A percentile compares a stretch with the other conserved stretches of the same genome.
phyloP scores from a whole-genome alignment of 768 basidiomycete species.

The Tulasnella sp. region DNA sequence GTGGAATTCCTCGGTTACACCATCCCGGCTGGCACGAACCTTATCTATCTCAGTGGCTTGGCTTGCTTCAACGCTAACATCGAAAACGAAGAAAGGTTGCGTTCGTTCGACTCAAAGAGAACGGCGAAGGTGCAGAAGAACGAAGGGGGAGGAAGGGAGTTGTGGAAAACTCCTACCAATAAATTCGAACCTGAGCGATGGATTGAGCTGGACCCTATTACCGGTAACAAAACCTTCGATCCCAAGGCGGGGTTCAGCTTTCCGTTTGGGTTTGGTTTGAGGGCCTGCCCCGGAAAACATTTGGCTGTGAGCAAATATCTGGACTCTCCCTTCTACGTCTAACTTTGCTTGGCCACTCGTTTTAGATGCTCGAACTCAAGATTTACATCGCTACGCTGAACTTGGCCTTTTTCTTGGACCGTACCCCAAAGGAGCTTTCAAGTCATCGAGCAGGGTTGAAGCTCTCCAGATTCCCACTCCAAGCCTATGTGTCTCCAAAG shows the following conservation, averaged over 20 bases:
- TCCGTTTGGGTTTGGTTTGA: conserved; percentile 6
- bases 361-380: background rate
- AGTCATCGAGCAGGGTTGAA: background rate
- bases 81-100: background rate
- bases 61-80: background rate
- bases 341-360: background rate
- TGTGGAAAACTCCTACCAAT: background rate
- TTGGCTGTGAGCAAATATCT: conserved; percentile 12
- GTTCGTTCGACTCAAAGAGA: background rate
- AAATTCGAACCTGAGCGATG: conserved; percentile 9
- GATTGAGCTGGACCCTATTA: background rate
- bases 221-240: background rate
- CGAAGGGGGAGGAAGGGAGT: background rate
- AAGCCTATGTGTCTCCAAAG: background rate
- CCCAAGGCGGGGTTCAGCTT: conserved; percentile 4
- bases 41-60: background rate
- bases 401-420: background rate
- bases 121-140: background rate
- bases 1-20: background rate
- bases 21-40: background rate
- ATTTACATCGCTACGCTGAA: conserved; percentile 3
- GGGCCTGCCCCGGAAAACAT: conserved; percentile 6
- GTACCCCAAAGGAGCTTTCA: background rate
- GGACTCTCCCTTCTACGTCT: too few species aligned
- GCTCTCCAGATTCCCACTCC: background rate